phyloP scores from a whole-genome alignment of 2,329 filamentous ascomycete species.

The Hyphodiscus sp. region DNA sequence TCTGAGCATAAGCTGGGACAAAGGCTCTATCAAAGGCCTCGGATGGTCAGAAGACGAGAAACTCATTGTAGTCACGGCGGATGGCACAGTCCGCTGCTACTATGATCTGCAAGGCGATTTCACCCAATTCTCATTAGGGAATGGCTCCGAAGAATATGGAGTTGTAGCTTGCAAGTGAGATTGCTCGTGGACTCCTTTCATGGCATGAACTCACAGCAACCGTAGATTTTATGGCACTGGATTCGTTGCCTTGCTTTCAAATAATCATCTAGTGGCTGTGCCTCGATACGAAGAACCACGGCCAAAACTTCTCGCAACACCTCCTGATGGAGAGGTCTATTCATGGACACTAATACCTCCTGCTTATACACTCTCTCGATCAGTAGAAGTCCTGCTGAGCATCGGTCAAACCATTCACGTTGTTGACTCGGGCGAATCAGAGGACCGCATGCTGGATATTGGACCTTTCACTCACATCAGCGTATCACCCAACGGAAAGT shows the following conservation, averaged over 20 bases:
- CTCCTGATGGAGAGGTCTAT: constrained; percentile 72
- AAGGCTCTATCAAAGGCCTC: constrained; percentile 76
- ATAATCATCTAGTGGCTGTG: constrained; percentile 84
- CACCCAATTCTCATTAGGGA: constrained; percentile 84
- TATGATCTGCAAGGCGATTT: constrained; percentile 93
- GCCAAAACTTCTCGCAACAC: constrained; percentile 70
- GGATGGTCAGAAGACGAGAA: constrained; percentile 97
- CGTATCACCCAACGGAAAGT: constrained; percentile 86
- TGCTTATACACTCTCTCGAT: constrained; percentile 79
- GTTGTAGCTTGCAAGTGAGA: constrained; percentile 68
- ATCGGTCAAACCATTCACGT: constrained; percentile 79
- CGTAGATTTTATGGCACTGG: constrained; percentile 72
- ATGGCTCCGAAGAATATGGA: constrained; percentile 81
- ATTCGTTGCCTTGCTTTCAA: constrained; percentile 86
- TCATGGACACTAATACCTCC: constrained; percentile 89
- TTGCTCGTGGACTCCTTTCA: not conserved
- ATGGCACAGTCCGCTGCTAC: constrained; percentile 83
- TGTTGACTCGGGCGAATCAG: constrained; percentile 81
- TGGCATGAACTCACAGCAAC: constrained; percentile 1
- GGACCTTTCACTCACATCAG: constrained; percentile 88
- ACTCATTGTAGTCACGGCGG: constrained; percentile 78
- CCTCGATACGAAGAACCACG: constrained; percentile 85
- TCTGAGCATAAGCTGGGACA: constrained; percentile 83
- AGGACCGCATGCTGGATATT: constrained; percentile 84
- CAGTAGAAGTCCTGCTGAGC: constrained; percentile 86